Conservation (phyloP, 169 alveolate species). For the Cryptosporidium sp. region DNA sequence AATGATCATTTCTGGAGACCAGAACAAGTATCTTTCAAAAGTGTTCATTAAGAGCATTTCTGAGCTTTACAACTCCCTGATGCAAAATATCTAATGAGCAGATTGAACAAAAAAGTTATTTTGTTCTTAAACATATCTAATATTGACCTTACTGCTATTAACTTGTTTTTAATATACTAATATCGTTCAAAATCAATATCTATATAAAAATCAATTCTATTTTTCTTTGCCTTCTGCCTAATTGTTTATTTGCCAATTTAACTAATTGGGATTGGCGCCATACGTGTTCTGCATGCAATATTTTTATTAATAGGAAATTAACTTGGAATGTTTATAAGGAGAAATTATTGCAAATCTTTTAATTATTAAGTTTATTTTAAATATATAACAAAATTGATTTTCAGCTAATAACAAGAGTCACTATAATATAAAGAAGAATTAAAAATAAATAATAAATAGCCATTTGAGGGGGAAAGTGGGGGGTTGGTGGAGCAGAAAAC, state of each 20-base stretch:
- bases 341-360: no score
- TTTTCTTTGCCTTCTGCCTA: background rate
- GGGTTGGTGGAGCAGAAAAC: background rate
- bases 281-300: background rate
- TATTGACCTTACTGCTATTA: background rate
- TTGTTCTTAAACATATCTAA: background rate
- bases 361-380: no score
- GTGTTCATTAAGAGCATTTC: conserved; percentile 38
- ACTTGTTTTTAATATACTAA: no score
- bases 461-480: background rate
- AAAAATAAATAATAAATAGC: no score
- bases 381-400: no score
- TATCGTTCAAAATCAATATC: no score
- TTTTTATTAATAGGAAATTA: background rate
- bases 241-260: background rate
- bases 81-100: background rate
- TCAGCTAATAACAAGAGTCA: background rate
- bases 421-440: background rate
- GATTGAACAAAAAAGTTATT: background rate
- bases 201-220: background rate
- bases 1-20: conserved; percentile 30
- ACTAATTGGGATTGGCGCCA: background rate
- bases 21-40: conserved; percentile 17
- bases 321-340: no score
- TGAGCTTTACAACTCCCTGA: conserved; percentile 42